Percentiles rank a stretch among this genome's conserved stretches.
These are phyloP conservation scores for Chlamydomonas sp. DNA, from an alignment of 139 green algal species.

Conservation along the genomic window DNA sequence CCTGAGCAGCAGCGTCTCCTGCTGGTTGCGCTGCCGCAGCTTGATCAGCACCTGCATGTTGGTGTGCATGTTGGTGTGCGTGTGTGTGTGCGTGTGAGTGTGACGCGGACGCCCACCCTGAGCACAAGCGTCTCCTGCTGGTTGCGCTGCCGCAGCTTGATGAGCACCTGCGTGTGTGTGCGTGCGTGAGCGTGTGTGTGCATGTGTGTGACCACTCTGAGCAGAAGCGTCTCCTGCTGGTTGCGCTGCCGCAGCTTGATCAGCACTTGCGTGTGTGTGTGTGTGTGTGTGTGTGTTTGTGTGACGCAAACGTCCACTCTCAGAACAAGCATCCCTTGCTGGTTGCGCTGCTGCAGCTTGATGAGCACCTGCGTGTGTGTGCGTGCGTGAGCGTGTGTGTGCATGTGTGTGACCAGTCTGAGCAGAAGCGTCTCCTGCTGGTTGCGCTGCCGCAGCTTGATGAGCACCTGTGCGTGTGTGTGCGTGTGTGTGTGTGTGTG, in stretches of 20 bases:
- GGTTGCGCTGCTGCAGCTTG: slow-evolving; percentile 7
- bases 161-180: neutral
- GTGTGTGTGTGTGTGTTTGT: no score
- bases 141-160: slow-evolving; percentile 12
- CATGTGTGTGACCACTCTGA: slow-evolving; percentile 7
- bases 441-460: no score
- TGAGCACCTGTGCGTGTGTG: no score
- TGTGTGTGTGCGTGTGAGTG: no score
- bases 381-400: no score
- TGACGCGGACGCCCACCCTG: slow-evolving; percentile 2
- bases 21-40: slow-evolving; percentile 1
- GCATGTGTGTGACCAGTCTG: slow-evolving; percentile 5
- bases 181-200: no score
- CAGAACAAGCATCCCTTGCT: neutral
- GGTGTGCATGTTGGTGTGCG: no score
- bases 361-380: neutral
- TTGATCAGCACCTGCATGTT: no score
- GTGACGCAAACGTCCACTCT: slow-evolving; percentile 4
- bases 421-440: slow-evolving; percentile 6
- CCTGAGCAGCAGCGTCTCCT: slow-evolving; percentile 10
- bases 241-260: no score
- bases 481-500: no score
- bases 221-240: slow-evolving; percentile 7
- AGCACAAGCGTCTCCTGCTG: slow-evolving; percentile 4
- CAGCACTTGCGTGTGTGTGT: no score